phyloP scores from a whole-genome alignment of 1,284 basidiomycete genomes.

The Cryptococcus sp. region DNA sequence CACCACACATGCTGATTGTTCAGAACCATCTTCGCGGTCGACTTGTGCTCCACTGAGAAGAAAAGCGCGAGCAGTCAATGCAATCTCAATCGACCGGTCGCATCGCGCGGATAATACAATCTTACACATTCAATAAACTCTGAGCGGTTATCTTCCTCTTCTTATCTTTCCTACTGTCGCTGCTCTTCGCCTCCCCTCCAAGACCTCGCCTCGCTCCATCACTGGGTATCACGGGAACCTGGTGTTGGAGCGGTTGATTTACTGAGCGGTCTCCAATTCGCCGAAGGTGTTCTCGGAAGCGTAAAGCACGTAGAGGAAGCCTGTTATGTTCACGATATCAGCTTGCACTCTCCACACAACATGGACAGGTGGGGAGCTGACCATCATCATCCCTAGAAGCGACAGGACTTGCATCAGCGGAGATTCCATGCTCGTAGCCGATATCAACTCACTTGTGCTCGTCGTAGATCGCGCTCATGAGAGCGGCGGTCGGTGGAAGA shows the following conservation, averaged over 20 bases:
- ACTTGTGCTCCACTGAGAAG: no score
- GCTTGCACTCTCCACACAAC: constrained; percentile 3
- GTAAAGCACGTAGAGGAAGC: constrained; percentile 94
- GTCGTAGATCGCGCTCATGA: constrained; percentile 99
- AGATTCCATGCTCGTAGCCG: background rate
- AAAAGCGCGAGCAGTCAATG: background rate
- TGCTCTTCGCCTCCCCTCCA: no score
- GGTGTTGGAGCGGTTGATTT: no score
- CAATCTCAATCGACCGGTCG: background rate
- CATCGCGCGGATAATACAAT: background rate
- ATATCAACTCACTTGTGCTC: constrained; percentile 84
- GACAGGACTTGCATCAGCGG: constrained; percentile 12
- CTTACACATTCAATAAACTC: background rate
- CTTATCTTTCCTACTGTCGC: background rate
- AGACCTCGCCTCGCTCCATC: no score
- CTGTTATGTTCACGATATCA: constrained; percentile 22
- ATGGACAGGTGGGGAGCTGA: constrained; percentile 13
- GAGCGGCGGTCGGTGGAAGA: constrained; percentile 92
- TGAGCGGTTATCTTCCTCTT: background rate
- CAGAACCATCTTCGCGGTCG: no score
- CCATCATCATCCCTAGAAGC: constrained; percentile 80
- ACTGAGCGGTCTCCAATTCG: constrained; percentile 25
- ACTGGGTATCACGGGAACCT: no score
- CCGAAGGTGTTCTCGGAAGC: constrained; percentile 97
- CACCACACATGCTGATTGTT: no score